Percentiles rank a stretch among this genome's conserved stretches.
phyloP scores from a whole-genome alignment of 345 rosid species.

The Pelargonium nanum region DNA sequence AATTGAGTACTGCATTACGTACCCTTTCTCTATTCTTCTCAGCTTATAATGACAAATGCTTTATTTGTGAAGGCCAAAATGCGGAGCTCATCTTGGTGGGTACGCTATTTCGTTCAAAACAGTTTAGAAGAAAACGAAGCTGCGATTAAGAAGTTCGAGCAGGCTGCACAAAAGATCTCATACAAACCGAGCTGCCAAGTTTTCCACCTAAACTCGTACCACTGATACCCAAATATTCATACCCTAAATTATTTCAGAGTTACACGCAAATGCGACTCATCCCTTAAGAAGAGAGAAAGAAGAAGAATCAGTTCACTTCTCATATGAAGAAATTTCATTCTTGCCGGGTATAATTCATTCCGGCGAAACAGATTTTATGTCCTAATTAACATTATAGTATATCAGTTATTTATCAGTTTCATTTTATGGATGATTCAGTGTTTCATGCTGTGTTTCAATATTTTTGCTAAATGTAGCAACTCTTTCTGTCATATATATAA shows the following conservation, averaged over 20 bases:
- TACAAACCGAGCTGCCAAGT: slow-evolving; percentile 74
- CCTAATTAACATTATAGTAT: background rate
- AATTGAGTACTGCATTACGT: too few relatives aligned
- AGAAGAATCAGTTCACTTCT: too few relatives aligned
- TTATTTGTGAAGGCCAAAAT: slow-evolving; percentile 24
- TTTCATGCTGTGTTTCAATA: background rate
- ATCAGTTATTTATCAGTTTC: background rate
- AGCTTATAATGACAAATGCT: background rate
- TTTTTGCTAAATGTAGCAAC: too few relatives aligned
- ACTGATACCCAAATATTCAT: slow-evolving; percentile 15
- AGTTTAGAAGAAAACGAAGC: slow-evolving; percentile 36
- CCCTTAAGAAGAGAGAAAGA: background rate
- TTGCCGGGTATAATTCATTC: background rate
- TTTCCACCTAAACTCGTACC: slow-evolving; percentile 75
- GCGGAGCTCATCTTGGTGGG: slow-evolving; percentile 45
- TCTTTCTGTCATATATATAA: too few relatives aligned
- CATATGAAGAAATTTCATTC: background rate
- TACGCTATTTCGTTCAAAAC: slow-evolving; percentile 31
- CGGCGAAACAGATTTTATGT: background rate
- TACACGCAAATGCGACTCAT: background rate
- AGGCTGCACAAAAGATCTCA: slow-evolving; percentile 32
- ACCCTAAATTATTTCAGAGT: background rate
- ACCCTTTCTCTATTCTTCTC: too few relatives aligned
- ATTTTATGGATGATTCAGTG: background rate
- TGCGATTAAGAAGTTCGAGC: slow-evolving; percentile 32